Evolutionary conservation across 2,329 filamentous ascomycete genomes (phyloP).

Genomic region (Ampelomyces quisqualis): DNA sequence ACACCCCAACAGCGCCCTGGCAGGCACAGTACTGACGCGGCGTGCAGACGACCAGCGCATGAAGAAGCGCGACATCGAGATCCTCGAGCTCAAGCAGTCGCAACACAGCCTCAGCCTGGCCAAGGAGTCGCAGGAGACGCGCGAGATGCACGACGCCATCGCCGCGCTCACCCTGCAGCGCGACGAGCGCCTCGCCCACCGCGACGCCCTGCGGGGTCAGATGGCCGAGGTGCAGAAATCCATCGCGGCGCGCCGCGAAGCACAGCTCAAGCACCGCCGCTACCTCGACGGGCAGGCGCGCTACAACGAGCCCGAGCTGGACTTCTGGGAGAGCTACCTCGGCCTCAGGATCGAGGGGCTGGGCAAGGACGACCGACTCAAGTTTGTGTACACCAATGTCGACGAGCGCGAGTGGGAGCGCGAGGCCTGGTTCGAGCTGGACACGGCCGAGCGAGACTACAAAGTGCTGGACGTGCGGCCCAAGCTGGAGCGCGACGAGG

Average conservation of each 20-base stretch:
- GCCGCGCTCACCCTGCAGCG: constrained; percentile 57
- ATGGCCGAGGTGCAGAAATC: constrained; percentile 67
- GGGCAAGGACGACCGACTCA: constrained; percentile 78
- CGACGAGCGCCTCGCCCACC: constrained; percentile 56
- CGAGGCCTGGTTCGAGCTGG: constrained; percentile 92
- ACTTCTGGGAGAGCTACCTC: constrained; percentile 93
- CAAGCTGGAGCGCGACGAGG: constrained; percentile 74
- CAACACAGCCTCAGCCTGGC: constrained; percentile 72
- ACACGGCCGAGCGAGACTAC: constrained; percentile 79
- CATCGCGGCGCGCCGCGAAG: constrained; percentile 69
- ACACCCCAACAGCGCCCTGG: background rate
- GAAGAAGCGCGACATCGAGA: constrained; percentile 84
- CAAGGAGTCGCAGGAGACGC: constrained; percentile 73
- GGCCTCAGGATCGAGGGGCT: constrained; percentile 88
- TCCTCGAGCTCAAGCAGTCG: constrained; percentile 68
- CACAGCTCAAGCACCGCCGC: constrained; percentile 69
- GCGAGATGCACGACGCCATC: constrained; percentile 63
- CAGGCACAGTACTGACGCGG: constrained; percentile 8
- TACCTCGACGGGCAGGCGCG: constrained; percentile 80
- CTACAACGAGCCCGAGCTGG: constrained; percentile 88
- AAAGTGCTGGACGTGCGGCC: constrained; percentile 79
- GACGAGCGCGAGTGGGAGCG: constrained; percentile 84
- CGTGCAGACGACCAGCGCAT: constrained; percentile 81
- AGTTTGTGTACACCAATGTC: constrained; percentile 86
- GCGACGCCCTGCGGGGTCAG: constrained; percentile 57